phyloP scores from a whole-genome alignment of 1,139 yeast species.

The Magnusiomyces paraingens region DNA sequence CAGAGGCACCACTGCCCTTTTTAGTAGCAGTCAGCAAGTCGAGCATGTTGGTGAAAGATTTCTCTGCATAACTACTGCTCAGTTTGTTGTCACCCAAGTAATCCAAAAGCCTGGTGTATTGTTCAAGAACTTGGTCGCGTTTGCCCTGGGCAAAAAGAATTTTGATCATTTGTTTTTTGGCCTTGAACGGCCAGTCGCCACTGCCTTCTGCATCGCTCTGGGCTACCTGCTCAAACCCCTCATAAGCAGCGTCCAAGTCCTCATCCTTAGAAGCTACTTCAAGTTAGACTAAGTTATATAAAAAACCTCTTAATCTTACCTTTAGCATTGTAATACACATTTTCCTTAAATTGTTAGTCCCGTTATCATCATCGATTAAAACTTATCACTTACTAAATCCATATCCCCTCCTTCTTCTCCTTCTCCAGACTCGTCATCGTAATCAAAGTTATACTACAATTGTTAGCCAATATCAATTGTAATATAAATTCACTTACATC shows the following conservation, averaged over 20 bases:
- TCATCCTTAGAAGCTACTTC: conserved; percentile 49
- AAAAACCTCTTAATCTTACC: conserved; percentile 14
- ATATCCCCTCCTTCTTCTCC: conserved; percentile 32
- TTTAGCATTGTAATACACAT: conserved; percentile 57
- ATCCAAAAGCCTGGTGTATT: conserved; percentile 31
- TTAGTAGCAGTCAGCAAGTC: conserved; percentile 36
- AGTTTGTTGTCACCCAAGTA: conserved; percentile 29
- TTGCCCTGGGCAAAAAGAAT: conserved; percentile 37
- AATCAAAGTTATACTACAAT: conserved; percentile 52
- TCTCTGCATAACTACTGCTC: conserved; percentile 49
- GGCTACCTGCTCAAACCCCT: conserved; percentile 38
- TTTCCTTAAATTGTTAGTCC: conserved; percentile 33
- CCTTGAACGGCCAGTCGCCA: conserved; percentile 42
- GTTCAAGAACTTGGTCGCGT: conserved; percentile 34
- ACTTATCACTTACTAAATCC: conserved; percentile 21
- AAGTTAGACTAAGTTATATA: neutral
- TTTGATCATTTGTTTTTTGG: conserved; percentile 62
- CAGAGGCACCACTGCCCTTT: conserved; percentile 1
- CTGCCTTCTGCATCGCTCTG: conserved; percentile 20
- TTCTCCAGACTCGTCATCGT: conserved; percentile 47
- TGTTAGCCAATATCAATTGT: neutral
- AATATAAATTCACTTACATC: conserved; percentile 26
- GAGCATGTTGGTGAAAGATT: conserved; percentile 52
- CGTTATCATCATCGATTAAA: conserved; percentile 3
- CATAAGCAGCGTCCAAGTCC: conserved; percentile 43